A percentile compares a stretch with the other conserved stretches of the same genome.
Evolutionary conservation across 306 rosid genomes (phyloP).

Genomic region (Vicia faba): DNA sequence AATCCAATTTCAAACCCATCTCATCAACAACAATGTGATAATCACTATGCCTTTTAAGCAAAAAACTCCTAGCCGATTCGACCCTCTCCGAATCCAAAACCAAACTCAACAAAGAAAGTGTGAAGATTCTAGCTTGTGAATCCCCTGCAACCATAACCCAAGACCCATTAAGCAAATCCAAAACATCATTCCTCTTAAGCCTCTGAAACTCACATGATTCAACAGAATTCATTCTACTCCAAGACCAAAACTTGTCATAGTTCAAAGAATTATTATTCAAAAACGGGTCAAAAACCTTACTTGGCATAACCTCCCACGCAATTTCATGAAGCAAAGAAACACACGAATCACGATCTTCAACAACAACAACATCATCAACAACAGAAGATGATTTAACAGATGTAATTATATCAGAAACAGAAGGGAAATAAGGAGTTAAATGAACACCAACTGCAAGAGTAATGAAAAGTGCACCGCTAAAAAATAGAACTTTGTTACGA

Average conservation of each 20-base stretch:
- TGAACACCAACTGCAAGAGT: slow-evolving; percentile 94
- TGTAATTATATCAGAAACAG: slow-evolving; percentile 66
- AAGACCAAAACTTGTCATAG: slow-evolving; percentile 62
- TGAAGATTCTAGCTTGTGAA: slow-evolving; percentile 73
- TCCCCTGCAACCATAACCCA: slow-evolving; percentile 91
- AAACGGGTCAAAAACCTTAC: slow-evolving; percentile 43
- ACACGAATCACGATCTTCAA: slow-evolving; percentile 74
- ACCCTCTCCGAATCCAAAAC: slow-evolving; percentile 54
- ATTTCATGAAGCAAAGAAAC: slow-evolving; percentile 72
- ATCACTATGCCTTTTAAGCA: slow-evolving; percentile 78
- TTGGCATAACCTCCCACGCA: slow-evolving; percentile 58
- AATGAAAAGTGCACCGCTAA: slow-evolving; percentile 90
- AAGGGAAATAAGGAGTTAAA: slow-evolving; percentile 84
- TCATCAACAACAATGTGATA: slow-evolving; percentile 62
- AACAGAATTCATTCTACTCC: slow-evolving; percentile 55
- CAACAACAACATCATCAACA: slow-evolving; percentile 48
- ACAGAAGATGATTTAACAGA: slow-evolving; percentile 55
- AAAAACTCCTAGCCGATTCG: slow-evolving; percentile 48
- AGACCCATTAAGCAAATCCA: slow-evolving; percentile 89
- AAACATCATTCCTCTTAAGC: slow-evolving; percentile 49
- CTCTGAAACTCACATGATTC: slow-evolving; percentile 66
- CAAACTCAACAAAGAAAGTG: slow-evolving; percentile 59
- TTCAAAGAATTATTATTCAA: slow-evolving; percentile 52
- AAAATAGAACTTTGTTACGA: slow-evolving; percentile 91
- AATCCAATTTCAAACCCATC: slow-evolving; percentile 77